Evolutionary conservation across 2,329 filamentous ascomycete species (phyloP).

Genomic region (Nemania abortiva): DNA sequence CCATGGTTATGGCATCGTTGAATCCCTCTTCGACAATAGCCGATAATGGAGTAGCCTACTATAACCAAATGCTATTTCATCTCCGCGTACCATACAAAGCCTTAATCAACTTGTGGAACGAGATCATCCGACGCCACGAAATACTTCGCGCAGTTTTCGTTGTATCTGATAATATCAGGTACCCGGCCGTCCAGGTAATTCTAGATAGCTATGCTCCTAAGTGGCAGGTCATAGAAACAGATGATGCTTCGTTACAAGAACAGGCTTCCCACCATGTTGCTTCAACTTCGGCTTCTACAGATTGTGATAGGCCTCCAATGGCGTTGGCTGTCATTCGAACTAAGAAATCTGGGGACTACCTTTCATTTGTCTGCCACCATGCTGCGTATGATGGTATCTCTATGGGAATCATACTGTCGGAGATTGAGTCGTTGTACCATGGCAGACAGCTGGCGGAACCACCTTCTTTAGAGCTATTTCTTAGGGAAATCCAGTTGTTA

Average conservation of each 20-base stretch:
- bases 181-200: conserved; percentile 80
- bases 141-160: conserved; percentile 84
- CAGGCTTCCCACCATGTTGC: conserved; percentile 54
- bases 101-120: conserved; percentile 71
- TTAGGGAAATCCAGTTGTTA: conserved; percentile 67
- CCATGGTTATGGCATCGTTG: conserved; percentile 76
- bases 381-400: conserved; percentile 89
- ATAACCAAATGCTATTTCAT: conserved; percentile 76
- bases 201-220: conserved; percentile 60
- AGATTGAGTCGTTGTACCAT: conserved; percentile 72
- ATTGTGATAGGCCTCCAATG: conserved; percentile 60
- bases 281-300: conserved; percentile 56
- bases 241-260: conserved; percentile 35
- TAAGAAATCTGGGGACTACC: conserved; percentile 50
- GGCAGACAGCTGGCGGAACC: conserved; percentile 61
- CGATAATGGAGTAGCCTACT: conserved; percentile 67
- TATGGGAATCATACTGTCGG: conserved; percentile 75
- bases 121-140: conserved; percentile 74
- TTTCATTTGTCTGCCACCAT: conserved; percentile 76
- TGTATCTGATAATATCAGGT: conserved; percentile 68
- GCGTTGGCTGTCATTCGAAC: conserved; percentile 58
- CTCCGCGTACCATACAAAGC: conserved; percentile 62
- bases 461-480: conserved; percentile 71
- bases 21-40: conserved; percentile 38
- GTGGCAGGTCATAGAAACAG: conserved; percentile 55